A percentile compares a stretch with the other conserved stretches of the same genome.
These are phyloP conservation scores for Yamagishiella unicocca DNA, from an alignment of 139 green algal genomes.

Conservation along the genomic window DNA sequence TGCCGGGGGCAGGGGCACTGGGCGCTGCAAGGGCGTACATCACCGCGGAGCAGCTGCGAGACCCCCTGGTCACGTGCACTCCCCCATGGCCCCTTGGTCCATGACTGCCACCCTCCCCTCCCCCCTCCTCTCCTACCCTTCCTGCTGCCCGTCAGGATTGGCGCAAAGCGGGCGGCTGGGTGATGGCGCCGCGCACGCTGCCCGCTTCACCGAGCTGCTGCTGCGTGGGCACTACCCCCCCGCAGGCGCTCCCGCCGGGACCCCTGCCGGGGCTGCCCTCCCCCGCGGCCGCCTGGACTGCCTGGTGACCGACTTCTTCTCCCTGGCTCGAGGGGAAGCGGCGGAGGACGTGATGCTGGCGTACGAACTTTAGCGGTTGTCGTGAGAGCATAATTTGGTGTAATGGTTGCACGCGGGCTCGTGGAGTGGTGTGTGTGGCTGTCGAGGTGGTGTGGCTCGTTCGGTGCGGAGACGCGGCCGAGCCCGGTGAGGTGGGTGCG, in stretches of 20 bases:
- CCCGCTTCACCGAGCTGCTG: slow-evolving; percentile 51
- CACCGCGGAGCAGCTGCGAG: no score
- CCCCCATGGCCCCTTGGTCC: background rate
- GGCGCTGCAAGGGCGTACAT: background rate
- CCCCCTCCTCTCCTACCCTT: background rate
- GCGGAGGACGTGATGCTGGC: slow-evolving; percentile 76
- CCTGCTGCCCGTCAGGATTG: slow-evolving; percentile 14
- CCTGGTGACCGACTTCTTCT: slow-evolving; percentile 77
- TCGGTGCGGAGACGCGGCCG: no score
- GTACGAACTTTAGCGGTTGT: slow-evolving; percentile 72
- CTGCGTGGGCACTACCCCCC: slow-evolving; percentile 36
- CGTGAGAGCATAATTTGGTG: no score
- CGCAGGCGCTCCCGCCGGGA: background rate
- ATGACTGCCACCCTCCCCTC: background rate
- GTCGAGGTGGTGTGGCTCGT: no score
- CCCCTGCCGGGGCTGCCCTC: slow-evolving; percentile 43
- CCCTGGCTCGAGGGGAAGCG: slow-evolving; percentile 72
- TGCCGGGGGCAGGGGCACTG: no score
- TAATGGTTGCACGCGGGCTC: no score
- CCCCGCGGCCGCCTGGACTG: slow-evolving; percentile 69
- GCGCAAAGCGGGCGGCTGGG: slow-evolving; percentile 34
- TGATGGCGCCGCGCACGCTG: slow-evolving; percentile 13
- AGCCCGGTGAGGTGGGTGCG: no score
- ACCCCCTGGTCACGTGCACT: background rate
- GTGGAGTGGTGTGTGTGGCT: no score